A percentile compares a stretch with the other conserved stretches of the same genome.
These are phyloP conservation scores for Cladosporium colombiae DNA, from an alignment of 2,329 filamentous ascomycete species.

Conservation along the genomic window DNA sequence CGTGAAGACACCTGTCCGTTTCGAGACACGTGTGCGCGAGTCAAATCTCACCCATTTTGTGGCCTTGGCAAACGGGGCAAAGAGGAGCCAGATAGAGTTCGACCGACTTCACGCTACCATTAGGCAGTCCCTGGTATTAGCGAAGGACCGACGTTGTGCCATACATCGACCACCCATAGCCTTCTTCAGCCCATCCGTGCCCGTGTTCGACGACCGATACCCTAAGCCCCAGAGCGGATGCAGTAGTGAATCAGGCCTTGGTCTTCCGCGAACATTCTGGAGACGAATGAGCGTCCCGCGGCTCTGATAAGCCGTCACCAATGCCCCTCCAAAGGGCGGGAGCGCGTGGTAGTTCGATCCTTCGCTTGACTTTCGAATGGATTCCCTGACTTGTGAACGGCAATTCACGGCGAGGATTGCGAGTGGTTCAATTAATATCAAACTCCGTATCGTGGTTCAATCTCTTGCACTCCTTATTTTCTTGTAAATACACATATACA, in stretches of 20 bases:
- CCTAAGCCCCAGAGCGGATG: constrained; percentile 2
- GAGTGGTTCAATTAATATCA: not conserved
- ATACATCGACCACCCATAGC: not conserved
- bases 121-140: not conserved
- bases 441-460: not conserved
- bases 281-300: not conserved
- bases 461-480: constrained; percentile 2
- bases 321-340: not conserved
- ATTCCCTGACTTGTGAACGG: not conserved
- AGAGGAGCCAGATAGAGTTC: not conserved
- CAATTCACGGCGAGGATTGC: not conserved
- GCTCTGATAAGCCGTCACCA: not conserved
- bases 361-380: not conserved
- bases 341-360: not conserved
- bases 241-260: not conserved
- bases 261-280: not conserved
- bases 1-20: not conserved
- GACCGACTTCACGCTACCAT: not conserved
- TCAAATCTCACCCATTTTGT: not conserved
- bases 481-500: not conserved
- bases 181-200: constrained; percentile 7
- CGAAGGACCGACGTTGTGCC: constrained; percentile 7
- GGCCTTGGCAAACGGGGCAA: not conserved
- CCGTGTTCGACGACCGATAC: not conserved
- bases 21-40: not conserved